Conservation (phyloP, 2,329 filamentous ascomycete genomes). For the Exophiala lecanii-corni region DNA sequence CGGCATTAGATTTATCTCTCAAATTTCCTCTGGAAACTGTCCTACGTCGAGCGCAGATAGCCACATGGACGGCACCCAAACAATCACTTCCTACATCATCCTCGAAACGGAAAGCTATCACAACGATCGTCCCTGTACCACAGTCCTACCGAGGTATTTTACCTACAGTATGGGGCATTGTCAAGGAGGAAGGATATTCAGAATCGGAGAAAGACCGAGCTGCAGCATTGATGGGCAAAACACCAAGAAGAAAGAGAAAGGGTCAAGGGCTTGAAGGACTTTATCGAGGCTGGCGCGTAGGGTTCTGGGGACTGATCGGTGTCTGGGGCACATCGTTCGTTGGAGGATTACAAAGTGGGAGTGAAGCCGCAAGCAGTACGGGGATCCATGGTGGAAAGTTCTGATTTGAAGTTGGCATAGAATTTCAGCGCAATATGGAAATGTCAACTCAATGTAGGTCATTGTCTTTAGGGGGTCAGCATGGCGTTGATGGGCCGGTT, state of each 20-base stretch:
- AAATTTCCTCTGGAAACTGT: conserved; percentile 91
- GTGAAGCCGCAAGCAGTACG: conserved; percentile 14
- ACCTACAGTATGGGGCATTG: conserved; percentile 86
- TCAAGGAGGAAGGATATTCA: conserved; percentile 69
- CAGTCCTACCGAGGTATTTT: conserved; percentile 80
- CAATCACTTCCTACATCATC: conserved; percentile 39
- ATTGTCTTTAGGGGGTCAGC: too few relatives aligned
- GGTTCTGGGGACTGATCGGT: conserved; percentile 52
- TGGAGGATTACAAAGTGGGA: conserved; percentile 29
- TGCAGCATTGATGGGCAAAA: conserved; percentile 32
- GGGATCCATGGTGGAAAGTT: conserved; percentile 26
- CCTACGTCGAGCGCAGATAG: conserved; percentile 79
- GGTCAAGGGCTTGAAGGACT: conserved; percentile 53
- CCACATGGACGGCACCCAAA: conserved; percentile 56
- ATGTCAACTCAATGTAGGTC: too few relatives aligned
- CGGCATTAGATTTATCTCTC: conserved; percentile 73
- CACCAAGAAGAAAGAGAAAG: conserved; percentile 44
- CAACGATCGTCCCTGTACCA: conserved; percentile 69
- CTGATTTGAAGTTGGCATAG: too few relatives aligned
- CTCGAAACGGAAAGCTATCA: conserved; percentile 40
- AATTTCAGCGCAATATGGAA: too few relatives aligned
- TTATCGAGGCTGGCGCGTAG: conserved; percentile 55
- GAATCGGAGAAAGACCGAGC: conserved; percentile 43
- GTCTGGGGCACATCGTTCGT: conserved; percentile 50
- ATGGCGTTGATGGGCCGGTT: too few relatives aligned